Conservation (phyloP, 2,329 filamentous ascomycete genomes). For the Hymenoscyphus occultus region DNA sequence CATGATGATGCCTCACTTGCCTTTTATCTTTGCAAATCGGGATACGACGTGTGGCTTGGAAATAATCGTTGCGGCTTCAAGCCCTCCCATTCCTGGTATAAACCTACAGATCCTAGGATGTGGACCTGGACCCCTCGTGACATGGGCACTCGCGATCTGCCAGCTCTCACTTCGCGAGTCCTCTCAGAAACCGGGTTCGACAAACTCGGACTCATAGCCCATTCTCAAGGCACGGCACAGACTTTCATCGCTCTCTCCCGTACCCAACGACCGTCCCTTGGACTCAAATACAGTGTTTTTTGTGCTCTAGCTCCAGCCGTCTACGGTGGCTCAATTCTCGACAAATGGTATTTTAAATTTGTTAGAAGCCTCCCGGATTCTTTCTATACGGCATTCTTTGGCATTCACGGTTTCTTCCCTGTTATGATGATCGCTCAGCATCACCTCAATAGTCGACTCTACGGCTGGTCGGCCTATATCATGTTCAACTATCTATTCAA, state of each 20-base stretch:
- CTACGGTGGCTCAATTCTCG: slow-evolving; percentile 82
- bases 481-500: slow-evolving; percentile 88
- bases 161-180: slow-evolving; percentile 76
- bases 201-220: slow-evolving; percentile 78
- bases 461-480: slow-evolving; percentile 79
- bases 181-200: slow-evolving; percentile 78
- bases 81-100: slow-evolving; percentile 70
- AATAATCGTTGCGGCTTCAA: slow-evolving; percentile 88
- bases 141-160: slow-evolving; percentile 86
- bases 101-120: slow-evolving; percentile 79
- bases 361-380: slow-evolving; percentile 75
- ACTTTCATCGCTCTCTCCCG: slow-evolving; percentile 85
- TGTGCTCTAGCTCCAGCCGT: slow-evolving; percentile 88
- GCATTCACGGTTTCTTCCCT: slow-evolving; percentile 90
- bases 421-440: slow-evolving; percentile 85
- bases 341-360: slow-evolving; percentile 88
- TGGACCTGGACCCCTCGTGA: slow-evolving; percentile 96
- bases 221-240: slow-evolving; percentile 89
- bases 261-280: slow-evolving; percentile 82
- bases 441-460: slow-evolving; percentile 62
- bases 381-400: slow-evolving; percentile 79
- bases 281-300: slow-evolving; percentile 80
- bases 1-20: slow-evolving; percentile 88
- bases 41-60: slow-evolving; percentile 93
- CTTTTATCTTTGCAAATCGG: slow-evolving; percentile 87